These are phyloP conservation scores for Venturia carpophila DNA, from an alignment of 2,329 filamentous ascomycete genomes.

Conservation along the genomic window DNA sequence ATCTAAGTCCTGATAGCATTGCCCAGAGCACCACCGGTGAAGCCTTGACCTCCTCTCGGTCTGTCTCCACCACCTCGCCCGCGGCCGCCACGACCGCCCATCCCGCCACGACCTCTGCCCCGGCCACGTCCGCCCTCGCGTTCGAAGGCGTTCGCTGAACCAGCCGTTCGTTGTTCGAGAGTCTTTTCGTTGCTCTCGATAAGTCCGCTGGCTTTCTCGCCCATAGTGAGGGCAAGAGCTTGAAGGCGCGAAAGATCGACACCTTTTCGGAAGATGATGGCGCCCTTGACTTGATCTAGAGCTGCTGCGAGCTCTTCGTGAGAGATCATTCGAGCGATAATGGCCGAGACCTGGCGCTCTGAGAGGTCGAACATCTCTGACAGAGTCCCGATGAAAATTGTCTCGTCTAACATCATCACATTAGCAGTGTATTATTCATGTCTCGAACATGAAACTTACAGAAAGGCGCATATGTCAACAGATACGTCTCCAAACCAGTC, in stretches of 20 bases:
- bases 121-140: slow-evolving; percentile 75
- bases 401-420: slow-evolving; percentile 54
- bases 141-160: slow-evolving; percentile 91
- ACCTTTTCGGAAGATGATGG: slow-evolving; percentile 98
- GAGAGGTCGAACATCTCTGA: slow-evolving; percentile 93
- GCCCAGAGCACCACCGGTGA: slow-evolving; percentile 72
- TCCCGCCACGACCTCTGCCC: slow-evolving; percentile 55
- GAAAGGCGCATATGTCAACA: slow-evolving; percentile 98
- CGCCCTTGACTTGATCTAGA: slow-evolving; percentile 93
- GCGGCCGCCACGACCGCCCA: slow-evolving; percentile 49
- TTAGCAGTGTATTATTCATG: not conserved
- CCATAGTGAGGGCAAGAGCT: slow-evolving; percentile 85
- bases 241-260: slow-evolving; percentile 95
- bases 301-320: slow-evolving; percentile 96
- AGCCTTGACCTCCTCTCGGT: slow-evolving; percentile 67
- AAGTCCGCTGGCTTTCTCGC: slow-evolving; percentile 90
- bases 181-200: slow-evolving; percentile 98
- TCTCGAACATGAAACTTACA: slow-evolving; percentile 33
- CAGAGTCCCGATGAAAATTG: slow-evolving; percentile 76
- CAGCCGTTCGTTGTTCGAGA: slow-evolving; percentile 92
- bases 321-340: slow-evolving; percentile 99
- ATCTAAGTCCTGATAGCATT: slow-evolving; percentile 41
- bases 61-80: slow-evolving; percentile 56
- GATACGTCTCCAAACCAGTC: slow-evolving; percentile 93
- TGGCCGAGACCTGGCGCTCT: slow-evolving; percentile 80